phyloP scores from a whole-genome alignment of 192 early-diverging fungal genomes.

The Chytriomyces confervae region DNA sequence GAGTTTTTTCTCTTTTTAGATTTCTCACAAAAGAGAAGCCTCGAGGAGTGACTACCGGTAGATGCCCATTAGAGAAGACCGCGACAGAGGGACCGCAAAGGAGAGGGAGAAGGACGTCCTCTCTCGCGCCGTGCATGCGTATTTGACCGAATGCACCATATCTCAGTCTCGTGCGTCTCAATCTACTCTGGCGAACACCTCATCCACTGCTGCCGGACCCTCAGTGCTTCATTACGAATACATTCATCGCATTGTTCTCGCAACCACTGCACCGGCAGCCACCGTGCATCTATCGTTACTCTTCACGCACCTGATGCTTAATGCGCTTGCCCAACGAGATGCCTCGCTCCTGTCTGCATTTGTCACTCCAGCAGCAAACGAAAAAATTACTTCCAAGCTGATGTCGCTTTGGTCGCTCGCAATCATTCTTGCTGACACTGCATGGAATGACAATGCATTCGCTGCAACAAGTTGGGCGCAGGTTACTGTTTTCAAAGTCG shows the following conservation, averaged over 20 bases:
- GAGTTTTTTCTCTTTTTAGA: too few relatives aligned
- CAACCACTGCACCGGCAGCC: conserved; percentile 25
- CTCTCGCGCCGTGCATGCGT: too few relatives aligned
- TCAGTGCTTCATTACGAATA: neutral
- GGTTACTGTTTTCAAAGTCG: conserved; percentile 35
- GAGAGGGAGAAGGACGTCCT: too few relatives aligned
- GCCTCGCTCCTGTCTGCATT: neutral
- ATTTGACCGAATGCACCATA: too few relatives aligned
- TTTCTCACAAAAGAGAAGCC: too few relatives aligned
- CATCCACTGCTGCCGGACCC: too few relatives aligned
- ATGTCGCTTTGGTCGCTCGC: neutral
- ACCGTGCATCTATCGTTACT: conserved; percentile 17
- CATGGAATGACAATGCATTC: conserved; percentile 36
- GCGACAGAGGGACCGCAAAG: too few relatives aligned
- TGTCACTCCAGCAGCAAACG: neutral
- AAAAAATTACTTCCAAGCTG: neutral
- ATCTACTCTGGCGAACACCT: too few relatives aligned
- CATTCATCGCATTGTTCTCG: conserved; percentile 25
- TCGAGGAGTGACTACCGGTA: too few relatives aligned
- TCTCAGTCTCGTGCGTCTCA: too few relatives aligned
- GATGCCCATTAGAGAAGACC: too few relatives aligned
- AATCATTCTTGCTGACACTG: neutral
- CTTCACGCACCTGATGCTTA: neutral
- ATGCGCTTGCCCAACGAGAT: neutral
- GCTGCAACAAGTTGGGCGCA: conserved; percentile 31